These are phyloP conservation scores for Zopfia rhizophila DNA, from an alignment of 2,329 filamentous ascomycete genomes.

Conservation along the genomic window DNA sequence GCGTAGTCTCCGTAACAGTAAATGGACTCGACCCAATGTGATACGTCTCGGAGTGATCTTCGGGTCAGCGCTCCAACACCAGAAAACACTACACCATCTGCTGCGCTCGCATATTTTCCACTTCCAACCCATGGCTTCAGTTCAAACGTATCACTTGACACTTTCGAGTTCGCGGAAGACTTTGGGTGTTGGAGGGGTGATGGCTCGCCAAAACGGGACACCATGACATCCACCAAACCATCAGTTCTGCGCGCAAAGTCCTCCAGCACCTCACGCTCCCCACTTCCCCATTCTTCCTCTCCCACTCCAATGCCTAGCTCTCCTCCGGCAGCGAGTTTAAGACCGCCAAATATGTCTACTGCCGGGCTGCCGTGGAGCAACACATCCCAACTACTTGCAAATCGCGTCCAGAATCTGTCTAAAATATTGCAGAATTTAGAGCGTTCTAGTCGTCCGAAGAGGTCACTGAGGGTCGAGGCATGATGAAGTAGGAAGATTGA, in stretches of 20 bases:
- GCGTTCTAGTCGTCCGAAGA: constrained; percentile 74
- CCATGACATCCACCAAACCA: constrained; percentile 86
- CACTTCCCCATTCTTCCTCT: constrained; percentile 93
- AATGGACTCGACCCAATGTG: constrained; percentile 88
- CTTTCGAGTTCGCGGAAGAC: constrained; percentile 36
- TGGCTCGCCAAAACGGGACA: constrained; percentile 81
- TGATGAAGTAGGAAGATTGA: constrained; percentile 89
- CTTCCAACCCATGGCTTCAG: constrained; percentile 76
- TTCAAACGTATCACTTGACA: constrained; percentile 24
- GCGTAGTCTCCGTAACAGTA: constrained; percentile 85
- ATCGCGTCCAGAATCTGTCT: constrained; percentile 82
- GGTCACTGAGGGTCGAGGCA: constrained; percentile 74
- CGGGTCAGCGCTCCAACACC: constrained; percentile 79
- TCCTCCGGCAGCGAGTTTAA: constrained; percentile 89
- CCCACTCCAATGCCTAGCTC: constrained; percentile 94
- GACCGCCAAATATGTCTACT: constrained; percentile 79
- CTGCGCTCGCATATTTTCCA: constrained; percentile 72
- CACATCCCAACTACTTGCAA: constrained; percentile 80
- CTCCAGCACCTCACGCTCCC: constrained; percentile 91
- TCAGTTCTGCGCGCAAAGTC: constrained; percentile 83
- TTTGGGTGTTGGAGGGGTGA: constrained; percentile 42
- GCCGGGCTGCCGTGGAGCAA: constrained; percentile 90
- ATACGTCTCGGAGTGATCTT: constrained; percentile 76
- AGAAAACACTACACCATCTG: constrained; percentile 88
- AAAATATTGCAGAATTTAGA: constrained; percentile 77